phyloP scores from a whole-genome alignment of 1,284 basidiomycete species.

The Polyporus tsugae region DNA sequence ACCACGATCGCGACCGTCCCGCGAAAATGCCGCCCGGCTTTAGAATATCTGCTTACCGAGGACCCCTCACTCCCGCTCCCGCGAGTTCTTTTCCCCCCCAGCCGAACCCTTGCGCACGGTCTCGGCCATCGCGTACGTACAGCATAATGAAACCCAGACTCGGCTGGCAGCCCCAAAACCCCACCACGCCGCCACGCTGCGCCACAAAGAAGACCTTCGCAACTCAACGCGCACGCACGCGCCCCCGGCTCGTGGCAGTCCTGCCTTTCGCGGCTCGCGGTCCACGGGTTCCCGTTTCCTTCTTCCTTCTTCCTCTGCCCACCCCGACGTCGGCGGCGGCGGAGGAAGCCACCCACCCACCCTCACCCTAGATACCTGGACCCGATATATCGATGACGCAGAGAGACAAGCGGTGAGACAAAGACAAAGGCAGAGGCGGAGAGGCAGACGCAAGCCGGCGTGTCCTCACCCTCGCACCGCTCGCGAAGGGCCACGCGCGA shows the following conservation, averaged over 20 bases:
- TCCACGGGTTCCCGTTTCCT: too few relatives aligned
- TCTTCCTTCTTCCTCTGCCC: too few relatives aligned
- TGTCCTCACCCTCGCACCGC: constrained; percentile 1
- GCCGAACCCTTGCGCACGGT: neutral
- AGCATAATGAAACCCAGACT: neutral
- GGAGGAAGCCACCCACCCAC: too few relatives aligned
- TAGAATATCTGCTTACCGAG: neutral
- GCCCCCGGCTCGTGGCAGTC: too few relatives aligned
- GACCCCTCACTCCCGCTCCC: neutral
- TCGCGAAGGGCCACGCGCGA: neutral
- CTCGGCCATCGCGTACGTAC: neutral
- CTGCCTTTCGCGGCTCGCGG: too few relatives aligned
- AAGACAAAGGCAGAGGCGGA: neutral
- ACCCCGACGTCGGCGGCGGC: too few relatives aligned
- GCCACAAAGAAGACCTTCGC: neutral
- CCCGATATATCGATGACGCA: too few relatives aligned
- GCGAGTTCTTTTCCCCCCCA: neutral
- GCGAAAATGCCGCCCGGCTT: neutral
- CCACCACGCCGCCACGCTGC: neutral
- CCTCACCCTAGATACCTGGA: too few relatives aligned
- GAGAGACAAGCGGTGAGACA: too few relatives aligned
- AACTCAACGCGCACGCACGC: neutral
- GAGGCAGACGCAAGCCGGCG: neutral
- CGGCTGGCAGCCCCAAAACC: neutral
- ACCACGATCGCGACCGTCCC: neutral